phyloP scores from a whole-genome alignment of 2,329 filamentous ascomycete genomes.

The Claviceps fusiformis region DNA sequence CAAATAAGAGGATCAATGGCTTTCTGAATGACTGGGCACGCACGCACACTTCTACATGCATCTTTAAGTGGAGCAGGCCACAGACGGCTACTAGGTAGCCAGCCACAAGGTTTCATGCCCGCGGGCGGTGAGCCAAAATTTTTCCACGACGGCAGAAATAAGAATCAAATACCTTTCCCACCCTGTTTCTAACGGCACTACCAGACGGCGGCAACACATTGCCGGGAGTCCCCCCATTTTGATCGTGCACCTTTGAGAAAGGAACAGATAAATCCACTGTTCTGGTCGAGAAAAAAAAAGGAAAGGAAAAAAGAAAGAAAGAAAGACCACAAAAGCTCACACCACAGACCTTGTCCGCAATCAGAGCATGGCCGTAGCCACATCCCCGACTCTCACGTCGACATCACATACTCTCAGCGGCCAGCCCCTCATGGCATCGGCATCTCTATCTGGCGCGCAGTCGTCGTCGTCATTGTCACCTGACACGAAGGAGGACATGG shows the following conservation, averaged over 20 bases:
- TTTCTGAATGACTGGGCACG: too few species aligned
- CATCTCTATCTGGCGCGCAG: slow-evolving; percentile 22
- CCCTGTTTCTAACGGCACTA: neutral
- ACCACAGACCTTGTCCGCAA: neutral
- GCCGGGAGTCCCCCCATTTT: neutral
- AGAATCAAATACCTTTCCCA: neutral
- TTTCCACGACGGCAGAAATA: slow-evolving; percentile 6
- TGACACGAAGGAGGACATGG: slow-evolving; percentile 20
- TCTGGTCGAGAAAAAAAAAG: too few species aligned
- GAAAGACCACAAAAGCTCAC: too few species aligned
- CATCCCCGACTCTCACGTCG: slow-evolving; percentile 47
- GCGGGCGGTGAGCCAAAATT: slow-evolving; percentile 8
- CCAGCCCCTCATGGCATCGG: slow-evolving; percentile 28
- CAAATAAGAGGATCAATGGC: too few species aligned
- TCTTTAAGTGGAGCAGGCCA: neutral
- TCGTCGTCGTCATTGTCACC: slow-evolving; percentile 17
- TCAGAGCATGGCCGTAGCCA: slow-evolving; percentile 24
- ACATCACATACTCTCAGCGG: slow-evolving; percentile 51
- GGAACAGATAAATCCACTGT: too few species aligned
- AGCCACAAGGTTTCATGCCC: neutral
- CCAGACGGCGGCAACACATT: neutral
- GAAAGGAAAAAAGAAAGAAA: too few species aligned
- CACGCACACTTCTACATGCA: too few species aligned
- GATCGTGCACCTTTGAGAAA: neutral
- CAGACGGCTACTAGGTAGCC: neutral